Conservation (phyloP, 176 grass and related monocot species). For the Hordeum marinum region DNA sequence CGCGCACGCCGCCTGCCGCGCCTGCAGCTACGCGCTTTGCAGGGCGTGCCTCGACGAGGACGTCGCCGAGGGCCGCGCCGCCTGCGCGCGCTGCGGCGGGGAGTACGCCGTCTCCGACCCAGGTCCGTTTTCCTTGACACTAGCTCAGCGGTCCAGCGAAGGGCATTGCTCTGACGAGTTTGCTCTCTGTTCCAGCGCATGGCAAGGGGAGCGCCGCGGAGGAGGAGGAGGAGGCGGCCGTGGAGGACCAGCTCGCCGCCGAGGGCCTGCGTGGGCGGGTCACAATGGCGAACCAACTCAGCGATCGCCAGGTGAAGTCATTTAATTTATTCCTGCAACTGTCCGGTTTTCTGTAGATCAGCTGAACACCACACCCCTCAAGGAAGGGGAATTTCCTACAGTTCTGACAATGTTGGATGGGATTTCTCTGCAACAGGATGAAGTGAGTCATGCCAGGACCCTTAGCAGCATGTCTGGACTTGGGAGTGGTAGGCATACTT, state of each 20-base stretch:
- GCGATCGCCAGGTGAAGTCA: slow-evolving; percentile 53
- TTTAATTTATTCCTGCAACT: neutral
- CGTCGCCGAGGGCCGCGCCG: slow-evolving; percentile 54
- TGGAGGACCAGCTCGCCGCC: neutral
- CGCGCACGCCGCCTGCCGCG: slow-evolving; percentile 70
- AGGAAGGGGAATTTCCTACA: neutral
- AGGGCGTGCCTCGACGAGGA: slow-evolving; percentile 83
- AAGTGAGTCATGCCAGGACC: slow-evolving; percentile 68
- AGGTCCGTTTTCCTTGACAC: slow-evolving; percentile 22
- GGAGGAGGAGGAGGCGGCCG: slow-evolving; percentile 28
- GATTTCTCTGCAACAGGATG: slow-evolving; percentile 54
- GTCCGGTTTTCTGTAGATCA: neutral
- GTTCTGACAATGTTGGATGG: neutral
- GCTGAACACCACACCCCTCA: neutral
- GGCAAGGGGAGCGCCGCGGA: slow-evolving; percentile 10
- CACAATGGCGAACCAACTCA: slow-evolving; percentile 45
- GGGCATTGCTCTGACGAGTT: neutral
- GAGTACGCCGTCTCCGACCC: slow-evolving; percentile 35
- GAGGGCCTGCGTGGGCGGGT: slow-evolving; percentile 45
- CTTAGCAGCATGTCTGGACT: slow-evolving; percentile 71
- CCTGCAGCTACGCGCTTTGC: slow-evolving; percentile 82
- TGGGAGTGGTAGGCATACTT: slow-evolving; percentile 57
- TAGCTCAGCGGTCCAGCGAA: neutral
- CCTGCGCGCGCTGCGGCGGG: slow-evolving; percentile 68
- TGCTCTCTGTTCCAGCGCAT: slow-evolving; percentile 17